phyloP scores from a whole-genome alignment of 2,329 filamentous ascomycete species.

The Sodiomyces alkalinus region DNA sequence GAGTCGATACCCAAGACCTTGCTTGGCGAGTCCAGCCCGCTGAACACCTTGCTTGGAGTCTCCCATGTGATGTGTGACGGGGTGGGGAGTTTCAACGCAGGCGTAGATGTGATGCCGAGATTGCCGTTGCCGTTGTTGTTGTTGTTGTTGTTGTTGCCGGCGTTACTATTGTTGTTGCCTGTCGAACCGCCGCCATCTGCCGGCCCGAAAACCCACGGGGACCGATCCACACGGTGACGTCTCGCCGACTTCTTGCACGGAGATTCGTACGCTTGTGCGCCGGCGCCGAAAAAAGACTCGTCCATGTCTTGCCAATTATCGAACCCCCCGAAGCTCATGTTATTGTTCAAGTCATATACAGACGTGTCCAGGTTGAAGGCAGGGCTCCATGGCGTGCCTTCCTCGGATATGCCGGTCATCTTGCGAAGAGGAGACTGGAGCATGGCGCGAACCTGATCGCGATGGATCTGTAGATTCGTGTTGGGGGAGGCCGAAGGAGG shows the following conservation, averaged over 20 bases:
- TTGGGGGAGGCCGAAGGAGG: constrained; percentile 79
- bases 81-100: constrained; percentile 32
- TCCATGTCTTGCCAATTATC: constrained; percentile 44
- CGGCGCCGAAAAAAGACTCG: constrained; percentile 15
- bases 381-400: constrained; percentile 44
- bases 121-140: constrained; percentile 32
- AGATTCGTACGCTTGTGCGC: constrained; percentile 33
- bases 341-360: constrained; percentile 25
- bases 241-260: constrained; percentile 49
- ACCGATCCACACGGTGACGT: constrained; percentile 47
- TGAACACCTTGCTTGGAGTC: constrained; percentile 43
- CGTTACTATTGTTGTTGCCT: too few relatives aligned
- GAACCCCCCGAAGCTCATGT: constrained; percentile 33
- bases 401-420: constrained; percentile 29
- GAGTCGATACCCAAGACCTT: constrained; percentile 21
- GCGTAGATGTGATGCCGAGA: constrained; percentile 34
- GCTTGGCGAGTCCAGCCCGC: constrained; percentile 32
- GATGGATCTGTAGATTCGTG: constrained; percentile 79
- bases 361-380: constrained; percentile 49
- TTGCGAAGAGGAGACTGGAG: constrained; percentile 57
- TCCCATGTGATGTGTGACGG: constrained; percentile 25
- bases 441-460: constrained; percentile 66
- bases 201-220: constrained; percentile 46
- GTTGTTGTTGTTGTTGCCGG: too few relatives aligned
- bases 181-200: constrained; percentile 29